These are phyloP conservation scores for Gynostemma pentaphyllum DNA, from an alignment of 306 rosid species.

Conservation along the genomic window DNA sequence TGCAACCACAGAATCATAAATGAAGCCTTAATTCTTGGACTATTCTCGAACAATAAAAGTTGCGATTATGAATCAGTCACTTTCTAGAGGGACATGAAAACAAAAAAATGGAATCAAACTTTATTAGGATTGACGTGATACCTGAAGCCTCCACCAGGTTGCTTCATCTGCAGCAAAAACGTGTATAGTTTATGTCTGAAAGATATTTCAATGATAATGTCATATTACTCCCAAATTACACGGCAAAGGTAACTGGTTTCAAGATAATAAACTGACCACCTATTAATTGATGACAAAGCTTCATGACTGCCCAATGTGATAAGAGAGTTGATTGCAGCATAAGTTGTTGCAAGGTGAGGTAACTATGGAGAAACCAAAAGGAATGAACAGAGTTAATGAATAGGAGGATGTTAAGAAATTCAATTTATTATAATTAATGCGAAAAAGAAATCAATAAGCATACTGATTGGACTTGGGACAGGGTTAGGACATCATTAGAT, in stretches of 20 bases:
- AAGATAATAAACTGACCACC: slow-evolving; percentile 55
- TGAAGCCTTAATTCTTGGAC: neutral
- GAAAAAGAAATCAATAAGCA: neutral
- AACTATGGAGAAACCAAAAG: slow-evolving; percentile 33
- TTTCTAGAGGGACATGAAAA: neutral
- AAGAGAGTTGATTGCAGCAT: slow-evolving; percentile 86
- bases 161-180: slow-evolving; percentile 70
- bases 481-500: neutral
- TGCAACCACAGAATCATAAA: neutral
- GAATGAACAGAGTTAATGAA: neutral
- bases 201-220: slow-evolving; percentile 12
- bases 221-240: slow-evolving; percentile 15
- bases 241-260: slow-evolving; percentile 11
- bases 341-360: slow-evolving; percentile 96
- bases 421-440: neutral
- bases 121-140: slow-evolving; percentile 8
- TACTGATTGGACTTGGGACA: neutral
- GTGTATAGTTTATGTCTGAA: slow-evolving; percentile 48
- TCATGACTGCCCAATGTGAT: slow-evolving; percentile 62
- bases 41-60: neutral
- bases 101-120: slow-evolving; percentile 1
- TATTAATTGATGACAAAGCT: slow-evolving; percentile 75
- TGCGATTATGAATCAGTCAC: neutral
- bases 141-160: slow-evolving; percentile 83
- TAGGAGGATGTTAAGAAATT: neutral